Evolutionary conservation across 495 filamentous ascomycete genomes (phyloP), one percentile per base, ranked within the genome.

Genomic region (Tuber brumale): DNA sequence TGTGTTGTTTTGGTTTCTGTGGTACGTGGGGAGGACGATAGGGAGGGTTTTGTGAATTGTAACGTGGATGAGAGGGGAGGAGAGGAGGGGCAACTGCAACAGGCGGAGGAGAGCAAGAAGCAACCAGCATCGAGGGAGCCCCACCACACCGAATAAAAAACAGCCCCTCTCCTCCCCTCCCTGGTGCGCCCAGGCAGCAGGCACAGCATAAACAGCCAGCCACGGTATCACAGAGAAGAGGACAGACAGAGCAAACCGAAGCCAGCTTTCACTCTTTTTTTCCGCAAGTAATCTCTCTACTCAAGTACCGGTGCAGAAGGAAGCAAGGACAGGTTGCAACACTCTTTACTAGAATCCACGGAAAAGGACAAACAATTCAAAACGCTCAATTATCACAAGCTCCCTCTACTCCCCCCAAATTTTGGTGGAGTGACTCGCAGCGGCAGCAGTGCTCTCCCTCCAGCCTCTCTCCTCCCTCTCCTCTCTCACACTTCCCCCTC

Each of bases 81-180:
- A 75, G 74, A 71, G 73, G 69, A 57, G 74, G 70, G 57, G 57
- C 57, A 61, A 61, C 57, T 16, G 70, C 74, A 66, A 41, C 31
- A 71, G 39, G 74, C 61, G 31, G 74, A 75, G 61, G 69, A 75
- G 35, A 69, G 61, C 45, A 66, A 61, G 78, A 70, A 76, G 78
- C 77, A 80, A 41, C 72, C 72, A 75, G 78, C 66, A 78, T 61
- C 45, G 57, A 71, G 74, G 72, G 61, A 79, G 77, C 78, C 78
- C 78, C 78, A 79, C 78, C 78, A 80, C 78, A 80, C 78, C 75
- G 27, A 35, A 66, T 35, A 18, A 66, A 66, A 66, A 66, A 18
- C 57, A 35, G 27, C 57, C 57, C 27, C 57, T 57, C 48, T 31
- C 51, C 23, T 27, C 51, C 51, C 10, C 51, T 57, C n/a, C 57